phyloP scores from a whole-genome alignment of 73 alveolate genomes.

The Urostyla sp. region DNA sequence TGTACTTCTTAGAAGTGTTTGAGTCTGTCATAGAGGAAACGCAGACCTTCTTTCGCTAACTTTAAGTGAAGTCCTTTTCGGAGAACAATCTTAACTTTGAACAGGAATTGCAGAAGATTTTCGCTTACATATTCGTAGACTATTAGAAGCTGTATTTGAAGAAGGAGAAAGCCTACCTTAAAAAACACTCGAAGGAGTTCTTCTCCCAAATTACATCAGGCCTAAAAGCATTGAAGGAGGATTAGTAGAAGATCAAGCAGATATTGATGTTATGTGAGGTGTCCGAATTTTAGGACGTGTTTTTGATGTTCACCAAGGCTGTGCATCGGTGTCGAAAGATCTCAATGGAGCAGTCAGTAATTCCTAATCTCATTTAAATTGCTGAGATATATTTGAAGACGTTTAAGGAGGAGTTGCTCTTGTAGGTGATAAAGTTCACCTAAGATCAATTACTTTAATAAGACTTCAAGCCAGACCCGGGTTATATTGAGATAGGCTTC shows the following conservation, averaged over 20 bases:
- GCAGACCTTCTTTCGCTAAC: background rate
- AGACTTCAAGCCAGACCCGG: conserved; percentile 25
- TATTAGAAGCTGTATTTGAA: conserved; percentile 42
- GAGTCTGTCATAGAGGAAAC: conserved; percentile 36
- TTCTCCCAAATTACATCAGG: too few relatives aligned
- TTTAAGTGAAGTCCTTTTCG: background rate
- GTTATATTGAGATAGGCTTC: conserved; percentile 28
- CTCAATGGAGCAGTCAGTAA: conserved; percentile 3
- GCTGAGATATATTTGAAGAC: conserved; percentile 1
- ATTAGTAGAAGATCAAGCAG: background rate
- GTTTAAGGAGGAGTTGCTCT: conserved; percentile 25
- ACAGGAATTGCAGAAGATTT: background rate
- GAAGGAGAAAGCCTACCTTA: conserved; percentile 22
- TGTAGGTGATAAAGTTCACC: background rate
- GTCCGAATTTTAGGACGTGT: background rate
- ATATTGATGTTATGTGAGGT: background rate
- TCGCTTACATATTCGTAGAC: conserved; percentile 4
- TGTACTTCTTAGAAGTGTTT: conserved; percentile 35
- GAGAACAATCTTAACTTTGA: conserved; percentile 24
- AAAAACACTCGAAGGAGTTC: too few relatives aligned
- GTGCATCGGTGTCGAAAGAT: conserved; percentile 31
- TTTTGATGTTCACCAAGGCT: background rate
- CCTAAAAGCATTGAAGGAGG: too few relatives aligned
- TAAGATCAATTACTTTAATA: conserved; percentile 17
- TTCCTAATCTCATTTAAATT: conserved; percentile 13